Evolutionary conservation across 192 early-diverging fungal genomes (phyloP), one percentile per base, ranked within the genome.

Genomic region (Podila verticillata): DNA sequence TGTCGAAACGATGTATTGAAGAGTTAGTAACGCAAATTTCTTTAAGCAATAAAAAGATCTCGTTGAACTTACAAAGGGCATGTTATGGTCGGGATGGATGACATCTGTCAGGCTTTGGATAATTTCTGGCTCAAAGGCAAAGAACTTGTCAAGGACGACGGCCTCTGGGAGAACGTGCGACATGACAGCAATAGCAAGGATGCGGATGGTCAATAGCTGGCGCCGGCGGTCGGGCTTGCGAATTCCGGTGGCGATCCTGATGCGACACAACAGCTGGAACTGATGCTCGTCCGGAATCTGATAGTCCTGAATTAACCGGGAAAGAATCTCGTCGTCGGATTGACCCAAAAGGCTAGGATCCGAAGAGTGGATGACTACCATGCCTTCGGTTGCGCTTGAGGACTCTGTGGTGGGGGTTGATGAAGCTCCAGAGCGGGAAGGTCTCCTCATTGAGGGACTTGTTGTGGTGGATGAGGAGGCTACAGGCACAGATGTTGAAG

Each of bases 91-190:
- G 64, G 92, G 92, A 67, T 92, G 89, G 30, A 95, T 83, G 20
- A 95, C 63, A 61, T 94, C 92, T 3, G 95, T 93, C 12, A 97
- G 73, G 51, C 93, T 88, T 12, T 88, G 83, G 13, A 95, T 92
- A 30, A 97, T 87, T 74, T 96, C 92, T 20, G 96, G 96, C 71
- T 98, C 96, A 71, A 95, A 96, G 28, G 92, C 86, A 71, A 96
- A 93, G 28, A 98, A 84, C 63, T 89, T 90, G 63, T 89, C 92
- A 39, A 93, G 82, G 13, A 89, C 83, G 28, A 87, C 60, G 5
- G 89, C 83, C 68, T 95, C 93, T 4, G 86, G 84, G 24, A 86
- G 86, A 28, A 93, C 74, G 72, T 91, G 87, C 13, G 86, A 91
- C 82, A 94, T 89, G 10, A 96, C 89, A 26, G 92, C 85, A 48